phyloP scores from a whole-genome alignment of 1,284 basidiomycete genomes.

The Sanguinoderma infundibulare region DNA sequence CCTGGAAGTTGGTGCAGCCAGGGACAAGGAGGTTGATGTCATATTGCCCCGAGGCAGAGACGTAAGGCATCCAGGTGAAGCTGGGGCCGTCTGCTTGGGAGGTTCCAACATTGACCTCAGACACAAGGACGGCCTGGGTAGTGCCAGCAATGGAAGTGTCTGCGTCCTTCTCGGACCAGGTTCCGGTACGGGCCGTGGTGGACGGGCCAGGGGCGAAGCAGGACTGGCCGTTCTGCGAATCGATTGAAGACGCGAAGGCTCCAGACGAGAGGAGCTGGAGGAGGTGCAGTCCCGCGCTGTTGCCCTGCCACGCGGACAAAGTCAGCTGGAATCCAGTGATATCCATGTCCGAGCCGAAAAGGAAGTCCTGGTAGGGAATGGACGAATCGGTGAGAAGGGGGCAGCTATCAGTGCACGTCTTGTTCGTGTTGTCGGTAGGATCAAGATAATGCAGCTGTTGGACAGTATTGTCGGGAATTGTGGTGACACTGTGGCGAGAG shows the following conservation, averaged over 20 bases:
- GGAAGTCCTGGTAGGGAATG: slow-evolving; percentile 87
- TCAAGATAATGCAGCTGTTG: slow-evolving; percentile 82
- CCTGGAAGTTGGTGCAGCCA: slow-evolving; percentile 81
- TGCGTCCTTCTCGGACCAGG: slow-evolving; percentile 69
- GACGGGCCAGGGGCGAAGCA: slow-evolving; percentile 80
- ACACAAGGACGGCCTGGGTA: slow-evolving; percentile 73
- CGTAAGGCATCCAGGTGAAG: slow-evolving; percentile 90
- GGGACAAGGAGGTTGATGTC: slow-evolving; percentile 86
- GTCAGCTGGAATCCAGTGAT: slow-evolving; percentile 88
- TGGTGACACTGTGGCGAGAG: slow-evolving; percentile 61
- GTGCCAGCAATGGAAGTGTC: slow-evolving; percentile 83
- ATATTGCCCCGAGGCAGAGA: slow-evolving; percentile 88
- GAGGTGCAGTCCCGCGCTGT: slow-evolving; percentile 83
- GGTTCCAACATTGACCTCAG: slow-evolving; percentile 71
- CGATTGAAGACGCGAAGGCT: slow-evolving; percentile 79
- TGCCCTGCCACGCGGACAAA: slow-evolving; percentile 78
- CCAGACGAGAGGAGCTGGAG: slow-evolving; percentile 92
- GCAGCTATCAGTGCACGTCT: slow-evolving; percentile 73
- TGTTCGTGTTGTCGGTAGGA: slow-evolving; percentile 71
- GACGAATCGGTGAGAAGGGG: slow-evolving; percentile 76
- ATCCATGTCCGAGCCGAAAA: slow-evolving; percentile 66
- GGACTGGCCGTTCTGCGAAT: slow-evolving; percentile 62
- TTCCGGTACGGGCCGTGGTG: slow-evolving; percentile 63
- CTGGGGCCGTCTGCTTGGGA: slow-evolving; percentile 64
- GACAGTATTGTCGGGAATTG: slow-evolving; percentile 88